Percentiles rank a stretch among this genome's conserved stretches.
phyloP scores from a whole-genome alignment of 371 early-diverging fungal genomes.

The Mortierella sp. region DNA sequence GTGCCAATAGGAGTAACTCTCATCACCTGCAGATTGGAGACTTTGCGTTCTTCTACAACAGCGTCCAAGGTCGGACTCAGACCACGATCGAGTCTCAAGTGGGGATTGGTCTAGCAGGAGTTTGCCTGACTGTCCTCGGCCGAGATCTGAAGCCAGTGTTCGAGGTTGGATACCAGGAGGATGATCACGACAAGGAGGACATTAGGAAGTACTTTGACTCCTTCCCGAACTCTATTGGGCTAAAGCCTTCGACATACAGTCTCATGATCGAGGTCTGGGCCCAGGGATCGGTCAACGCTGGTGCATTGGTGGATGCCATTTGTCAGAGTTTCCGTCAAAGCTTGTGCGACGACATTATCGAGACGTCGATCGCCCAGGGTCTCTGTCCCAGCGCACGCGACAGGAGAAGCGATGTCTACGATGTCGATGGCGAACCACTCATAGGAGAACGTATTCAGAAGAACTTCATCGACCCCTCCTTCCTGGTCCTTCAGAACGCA shows the following conservation, averaged over 20 bases:
- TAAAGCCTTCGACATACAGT: constrained; percentile 55
- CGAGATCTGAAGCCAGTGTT: constrained; percentile 58
- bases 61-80: constrained; percentile 60
- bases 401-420: constrained; percentile 38
- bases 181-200: constrained; percentile 47
- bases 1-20: constrained; percentile 8
- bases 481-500: constrained; percentile 65
- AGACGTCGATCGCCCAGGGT: constrained; percentile 63
- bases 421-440: constrained; percentile 52
- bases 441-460: constrained; percentile 61
- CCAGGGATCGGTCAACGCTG: constrained; percentile 70
- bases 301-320: constrained; percentile 65
- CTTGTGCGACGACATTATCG: constrained; percentile 79
- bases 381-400: constrained; percentile 56
- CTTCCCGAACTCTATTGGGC: constrained; percentile 29
- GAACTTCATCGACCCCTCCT: constrained; percentile 68
- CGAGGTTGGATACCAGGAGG: constrained; percentile 53
- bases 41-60: constrained; percentile 75
- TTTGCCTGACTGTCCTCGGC: constrained; percentile 74
- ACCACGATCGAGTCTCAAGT: constrained; percentile 73
- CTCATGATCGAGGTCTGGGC: constrained; percentile 80
- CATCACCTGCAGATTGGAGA: constrained; percentile 62
- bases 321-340: constrained; percentile 69
- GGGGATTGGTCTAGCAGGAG: constrained; percentile 81
- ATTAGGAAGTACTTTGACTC: constrained; percentile 46